A percentile compares a stretch with the other conserved stretches of the same genome.
Conservation (phyloP, 495 filamentous ascomycete genomes). For the Extremus antarcticus region DNA sequence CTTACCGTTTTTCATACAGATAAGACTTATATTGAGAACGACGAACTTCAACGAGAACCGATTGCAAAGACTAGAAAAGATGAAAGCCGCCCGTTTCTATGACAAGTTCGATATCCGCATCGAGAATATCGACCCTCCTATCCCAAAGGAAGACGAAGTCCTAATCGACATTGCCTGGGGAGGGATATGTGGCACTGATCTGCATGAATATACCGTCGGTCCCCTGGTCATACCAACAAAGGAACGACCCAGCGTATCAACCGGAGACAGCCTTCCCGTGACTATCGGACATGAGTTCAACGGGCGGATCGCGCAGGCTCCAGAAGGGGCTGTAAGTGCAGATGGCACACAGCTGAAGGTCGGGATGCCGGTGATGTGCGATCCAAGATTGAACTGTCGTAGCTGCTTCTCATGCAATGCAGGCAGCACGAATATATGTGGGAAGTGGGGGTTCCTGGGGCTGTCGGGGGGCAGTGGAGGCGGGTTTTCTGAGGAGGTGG, state of each 20-base stretch:
- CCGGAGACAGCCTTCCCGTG: conserved; percentile 12
- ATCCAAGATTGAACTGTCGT: conserved; percentile 16
- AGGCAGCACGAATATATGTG: conserved; percentile 9
- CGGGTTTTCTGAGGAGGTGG: conserved; percentile 16
- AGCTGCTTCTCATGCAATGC: conserved; percentile 11
- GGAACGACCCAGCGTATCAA: conserved; percentile 10
- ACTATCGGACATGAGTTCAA: conserved; percentile 22
- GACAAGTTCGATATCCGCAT: conserved; percentile 7
- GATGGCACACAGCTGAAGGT: conserved; percentile 3
- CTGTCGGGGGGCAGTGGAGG: conserved; percentile 16
- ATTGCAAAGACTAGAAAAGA: too few relatives aligned
- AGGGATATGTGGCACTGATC: conserved; percentile 23
- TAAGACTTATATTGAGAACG: too few relatives aligned
- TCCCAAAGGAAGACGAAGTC: conserved; percentile 1
- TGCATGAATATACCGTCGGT: conserved; percentile 19
- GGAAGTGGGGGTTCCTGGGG: conserved; percentile 17
- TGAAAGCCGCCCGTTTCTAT: conserved; percentile 14
- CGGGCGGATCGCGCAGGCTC: conserved; percentile 8
- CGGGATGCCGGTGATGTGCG: conserved; percentile 16
- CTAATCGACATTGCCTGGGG: conserved; percentile 13
- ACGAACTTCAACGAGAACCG: too few relatives aligned
- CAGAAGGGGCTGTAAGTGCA: not conserved
- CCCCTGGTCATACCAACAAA: conserved; percentile 14
- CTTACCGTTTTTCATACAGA: too few relatives aligned
- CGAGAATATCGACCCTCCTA: conserved; percentile 4